Evolutionary conservation across 129 eudicot genomes (phyloP), one percentile per base, ranked within the genome.

Genomic region (Arctium lappa): DNA sequence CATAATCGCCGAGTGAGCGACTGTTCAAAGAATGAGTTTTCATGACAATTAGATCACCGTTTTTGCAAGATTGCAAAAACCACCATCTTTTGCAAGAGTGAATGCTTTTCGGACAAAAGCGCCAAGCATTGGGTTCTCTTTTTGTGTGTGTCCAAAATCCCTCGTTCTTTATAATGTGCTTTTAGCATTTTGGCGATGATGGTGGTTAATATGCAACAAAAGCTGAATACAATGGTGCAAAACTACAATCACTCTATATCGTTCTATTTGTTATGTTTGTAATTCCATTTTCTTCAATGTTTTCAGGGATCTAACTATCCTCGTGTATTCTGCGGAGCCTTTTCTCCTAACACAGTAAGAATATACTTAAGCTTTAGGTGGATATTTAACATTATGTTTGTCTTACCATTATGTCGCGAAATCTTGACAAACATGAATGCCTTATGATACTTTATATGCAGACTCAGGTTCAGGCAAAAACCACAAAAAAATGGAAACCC

Each of bases 321-420:
- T 75, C 99, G 97, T 33, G 80, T 96, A 72, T 96, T 69, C 56
- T 93, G 93, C 93, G 99, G 99, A 83, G 99, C 98, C 22, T 96
- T 96, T 89, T 78, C 99, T 83, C 93, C 95, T 80, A 88, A 93
- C 63, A 96, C 91, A 85, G 99, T 96, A 90, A 56, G 70, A 48
- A 69, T 80, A 77, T 53, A 65, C 71, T 72, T 37, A 48, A 34
- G 62, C 77, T 42, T 12, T 69, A 34, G 44, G 68, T 31, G 31
- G 75, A 63, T 79, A 3, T 60, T 40, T 16, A 75, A 48, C 65
- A 44, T 82, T 5, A 29, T 37, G 13, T 38, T 63, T 62, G 15
- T 10, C 8, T 16, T 75, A 53, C 32, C 27, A 2, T 69, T 81
- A 31, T 13, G 27, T 80, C 11, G 11, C 53, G 27, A 69, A 22